phyloP scores from a whole-genome alignment of 352 stramenopile genomes.

The Phytopythium delawarense region DNA sequence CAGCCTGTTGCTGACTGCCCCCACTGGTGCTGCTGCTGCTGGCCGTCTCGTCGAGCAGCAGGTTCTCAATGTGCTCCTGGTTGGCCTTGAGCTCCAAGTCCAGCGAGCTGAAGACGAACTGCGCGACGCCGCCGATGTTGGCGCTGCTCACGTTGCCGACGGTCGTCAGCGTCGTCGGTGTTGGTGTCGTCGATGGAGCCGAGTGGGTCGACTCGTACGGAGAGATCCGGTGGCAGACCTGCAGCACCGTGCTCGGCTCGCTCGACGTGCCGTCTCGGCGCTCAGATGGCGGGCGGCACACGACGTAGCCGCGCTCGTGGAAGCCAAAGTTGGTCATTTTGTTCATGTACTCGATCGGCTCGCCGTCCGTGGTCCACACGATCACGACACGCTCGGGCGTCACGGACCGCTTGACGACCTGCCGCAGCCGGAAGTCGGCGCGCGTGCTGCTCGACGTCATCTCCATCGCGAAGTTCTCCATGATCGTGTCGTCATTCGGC shows the following conservation, averaged over 20 bases:
- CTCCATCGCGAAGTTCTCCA: constrained; percentile 42
- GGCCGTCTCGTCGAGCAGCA: constrained; percentile 13
- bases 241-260: constrained; percentile 17
- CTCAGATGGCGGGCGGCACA: constrained; percentile 16
- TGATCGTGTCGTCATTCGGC: constrained; percentile 33
- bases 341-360: constrained; percentile 10
- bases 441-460: constrained; percentile 25
- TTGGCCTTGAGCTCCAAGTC: constrained; percentile 17
- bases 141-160: background rate
- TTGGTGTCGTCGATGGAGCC: background rate
- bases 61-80: constrained; percentile 13
- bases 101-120: constrained; percentile 23
- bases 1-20: background rate
- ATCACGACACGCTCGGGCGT: constrained; percentile 32
- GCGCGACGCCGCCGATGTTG: constrained; percentile 15
- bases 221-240: constrained; percentile 23
- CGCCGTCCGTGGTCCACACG: constrained; percentile 20
- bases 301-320: constrained; percentile 20
- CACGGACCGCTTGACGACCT: constrained; percentile 35
- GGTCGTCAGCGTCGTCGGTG: background rate
- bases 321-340: constrained; percentile 15
- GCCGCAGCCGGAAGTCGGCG: constrained; percentile 30
- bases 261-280: background rate
- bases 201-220: constrained; percentile 15
- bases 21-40: background rate